Base-by-base conservation (phyloP, 441 rosid genomes). In the Raphanus hybrid region DNA sequence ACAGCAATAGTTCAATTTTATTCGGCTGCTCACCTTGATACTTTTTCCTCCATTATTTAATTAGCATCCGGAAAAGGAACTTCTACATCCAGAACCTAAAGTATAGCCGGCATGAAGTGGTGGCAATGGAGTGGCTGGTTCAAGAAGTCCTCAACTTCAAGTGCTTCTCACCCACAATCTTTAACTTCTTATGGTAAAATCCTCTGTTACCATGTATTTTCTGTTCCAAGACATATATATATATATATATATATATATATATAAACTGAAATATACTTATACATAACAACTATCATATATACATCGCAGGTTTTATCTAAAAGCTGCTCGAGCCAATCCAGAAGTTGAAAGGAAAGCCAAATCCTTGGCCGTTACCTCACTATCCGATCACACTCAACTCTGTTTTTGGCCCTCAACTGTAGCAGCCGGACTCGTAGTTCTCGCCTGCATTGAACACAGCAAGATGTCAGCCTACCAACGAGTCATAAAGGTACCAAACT, bases 401-500 rank as follows among this genome's bases (percentile, higher is more conserved):
- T 80, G 79, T 68, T 84, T 85, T 79, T 89, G 97, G 98, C 97
- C 99, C 20, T 95, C 97, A 48, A 91, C 94, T 18, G 89, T 92
- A 37, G 97, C 98, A 58, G 99, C 98, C 7, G 86, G 86, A 35
- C 80, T 95, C 6, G 97, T 95, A 78, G 84, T 91, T 68, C 84
- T 93, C 68, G 93, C 97, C 76, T 87, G 85, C 76, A 73, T 85
- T 20, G 87, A 83, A 66, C 84, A 82, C 80, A 77, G 81, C 67
- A 81, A 83, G 76, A 78, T 75, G 67, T 77, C 81, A 57, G 76
- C 90, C 59, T 91, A 80, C 81, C 81, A 87, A 77, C 85, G 77
- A 55, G 92, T 95, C 79, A 87, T 88, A 58, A 84, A 88, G 94
- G 99, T 93, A 83, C 37, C 35, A 77, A 50, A 16, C 18, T 39